phyloP scores from a whole-genome alignment of 1,284 basidiomycete genomes.

The Pascua guehoae region DNA sequence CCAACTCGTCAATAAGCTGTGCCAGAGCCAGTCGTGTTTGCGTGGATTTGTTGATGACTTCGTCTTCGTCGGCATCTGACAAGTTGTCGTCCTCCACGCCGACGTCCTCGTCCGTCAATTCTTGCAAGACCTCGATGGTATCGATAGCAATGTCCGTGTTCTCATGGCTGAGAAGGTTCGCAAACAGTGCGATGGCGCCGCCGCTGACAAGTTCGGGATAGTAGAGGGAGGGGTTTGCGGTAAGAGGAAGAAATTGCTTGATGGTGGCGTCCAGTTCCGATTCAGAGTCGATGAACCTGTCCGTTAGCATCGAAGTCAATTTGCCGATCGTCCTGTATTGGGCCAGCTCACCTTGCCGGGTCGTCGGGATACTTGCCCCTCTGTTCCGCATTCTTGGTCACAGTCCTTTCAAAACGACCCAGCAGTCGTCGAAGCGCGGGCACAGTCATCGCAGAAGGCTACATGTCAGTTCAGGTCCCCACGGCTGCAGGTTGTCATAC shows the following conservation, averaged over 20 bases:
- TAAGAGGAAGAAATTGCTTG: slow-evolving; percentile 80
- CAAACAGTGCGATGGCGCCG: slow-evolving; percentile 62
- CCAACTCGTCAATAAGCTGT: slow-evolving; percentile 67
- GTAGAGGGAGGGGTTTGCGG: slow-evolving; percentile 74
- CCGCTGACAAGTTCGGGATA: slow-evolving; percentile 86
- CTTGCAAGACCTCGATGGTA: slow-evolving; percentile 83
- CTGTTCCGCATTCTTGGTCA: slow-evolving; percentile 91
- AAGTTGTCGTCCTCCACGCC: slow-evolving; percentile 64
- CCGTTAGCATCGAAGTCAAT: not conserved
- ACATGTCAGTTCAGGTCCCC: not conserved
- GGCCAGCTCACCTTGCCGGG: slow-evolving; percentile 69
- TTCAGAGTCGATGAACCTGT: slow-evolving; percentile 97
- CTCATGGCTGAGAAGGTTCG: slow-evolving; percentile 84
- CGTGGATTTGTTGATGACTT: slow-evolving; percentile 55
- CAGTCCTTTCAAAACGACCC: slow-evolving; percentile 77
- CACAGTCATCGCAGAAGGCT: slow-evolving; percentile 54
- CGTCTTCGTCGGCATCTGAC: slow-evolving; percentile 52
- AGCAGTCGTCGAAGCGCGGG: slow-evolving; percentile 70
- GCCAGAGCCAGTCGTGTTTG: slow-evolving; percentile 59
- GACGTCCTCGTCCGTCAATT: slow-evolving; percentile 90
- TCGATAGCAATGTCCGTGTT: slow-evolving; percentile 92
- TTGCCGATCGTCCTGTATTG: not conserved
- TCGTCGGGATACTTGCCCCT: slow-evolving; percentile 86
- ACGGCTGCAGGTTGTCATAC: slow-evolving; percentile 51
- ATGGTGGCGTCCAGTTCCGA: slow-evolving; percentile 84